Evolutionary conservation across 2,329 filamentous ascomycete genomes (phyloP), one percentile per base, ranked within the genome.

Genomic region (Trichocomaceae sp.): DNA sequence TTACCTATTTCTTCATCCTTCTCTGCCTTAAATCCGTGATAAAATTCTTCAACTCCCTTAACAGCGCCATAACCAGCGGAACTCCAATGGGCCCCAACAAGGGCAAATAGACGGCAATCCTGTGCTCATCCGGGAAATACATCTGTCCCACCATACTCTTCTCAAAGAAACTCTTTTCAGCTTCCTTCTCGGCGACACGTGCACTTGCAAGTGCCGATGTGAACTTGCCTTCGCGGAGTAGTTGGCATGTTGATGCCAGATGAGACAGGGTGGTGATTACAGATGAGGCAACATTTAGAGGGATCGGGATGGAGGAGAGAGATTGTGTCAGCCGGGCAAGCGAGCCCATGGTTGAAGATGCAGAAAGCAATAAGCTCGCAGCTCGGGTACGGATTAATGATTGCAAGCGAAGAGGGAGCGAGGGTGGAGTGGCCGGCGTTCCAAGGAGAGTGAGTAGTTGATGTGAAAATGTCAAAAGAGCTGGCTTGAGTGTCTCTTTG

Each of bases 121-220:
- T 99, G 71, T 99, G 93, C 74, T 99, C 93, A 66, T 99, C 93
- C 0, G 93, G 93, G 70, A 99, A 99, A 71, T 97, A 99, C 2
- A 97, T 85, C 74, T 97, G 93, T 0, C 91, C 93, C 12, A 99
- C 93, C 93, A 99, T 99, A 66, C 88, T 95, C 73, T 95, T 95
- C 72, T 99, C 93, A 63, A 99, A 99, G 72, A 99, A 99, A 0
- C 92, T 92, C 58, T 87, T 84, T 69, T 99, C 93, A 0, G 90
- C 92, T 67, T 95, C 90, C 2, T 83, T 81, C 71, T 96, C 91
- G 5, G 93, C 93, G 47, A 90, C 83, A 9, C 88, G 83, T 0
- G 92, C 92, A 67, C 92, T 85, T 59, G 85, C 81, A 39, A 99
- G 75, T 0, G 90, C 91, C 6, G 72, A 71, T 26, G 84, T 80